Percentiles rank a stretch among this genome's conserved stretches.
These are phyloP conservation scores for Stemphylium vesicarium DNA, from an alignment of 2,329 filamentous ascomycete species.

Conservation along the genomic window DNA sequence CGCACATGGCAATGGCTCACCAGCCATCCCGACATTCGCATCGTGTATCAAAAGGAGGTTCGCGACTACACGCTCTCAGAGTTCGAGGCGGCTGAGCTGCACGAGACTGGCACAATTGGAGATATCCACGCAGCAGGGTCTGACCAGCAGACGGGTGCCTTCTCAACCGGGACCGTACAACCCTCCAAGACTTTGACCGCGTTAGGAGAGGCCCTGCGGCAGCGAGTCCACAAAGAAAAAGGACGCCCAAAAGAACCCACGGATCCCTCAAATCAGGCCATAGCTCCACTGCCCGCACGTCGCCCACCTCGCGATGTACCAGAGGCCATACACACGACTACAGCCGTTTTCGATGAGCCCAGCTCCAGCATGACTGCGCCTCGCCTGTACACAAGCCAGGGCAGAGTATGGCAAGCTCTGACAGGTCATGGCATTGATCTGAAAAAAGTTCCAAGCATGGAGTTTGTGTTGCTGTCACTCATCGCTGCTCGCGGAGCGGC, in stretches of 20 bases:
- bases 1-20: slow-evolving; percentile 65
- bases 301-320: slow-evolving; percentile 24
- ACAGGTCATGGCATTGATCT: slow-evolving; percentile 65
- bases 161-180: background rate
- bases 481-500: slow-evolving; percentile 61
- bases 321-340: slow-evolving; percentile 1
- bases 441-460: slow-evolving; percentile 58
- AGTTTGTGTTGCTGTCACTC: slow-evolving; percentile 64
- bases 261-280: background rate
- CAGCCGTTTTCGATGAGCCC: slow-evolving; percentile 37
- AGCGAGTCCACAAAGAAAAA: slow-evolving; percentile 23
- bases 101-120: slow-evolving; percentile 17
- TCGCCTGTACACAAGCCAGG: slow-evolving; percentile 56
- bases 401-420: slow-evolving; percentile 65
- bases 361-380: slow-evolving; percentile 27
- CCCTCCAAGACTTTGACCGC: slow-evolving; percentile 24
- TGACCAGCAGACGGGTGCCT: background rate
- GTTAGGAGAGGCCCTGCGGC: slow-evolving; percentile 26
- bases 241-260: background rate
- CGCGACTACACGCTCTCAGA: slow-evolving; percentile 36
- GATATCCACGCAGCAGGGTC: background rate
- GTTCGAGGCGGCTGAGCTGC: slow-evolving; percentile 39
- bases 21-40: slow-evolving; percentile 61
- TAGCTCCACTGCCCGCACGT: background rate
- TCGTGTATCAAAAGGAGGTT: slow-evolving; percentile 54